phyloP scores from a whole-genome alignment of 2,329 filamentous ascomycete genomes.

The Paracorniculantispora psalliotae region DNA sequence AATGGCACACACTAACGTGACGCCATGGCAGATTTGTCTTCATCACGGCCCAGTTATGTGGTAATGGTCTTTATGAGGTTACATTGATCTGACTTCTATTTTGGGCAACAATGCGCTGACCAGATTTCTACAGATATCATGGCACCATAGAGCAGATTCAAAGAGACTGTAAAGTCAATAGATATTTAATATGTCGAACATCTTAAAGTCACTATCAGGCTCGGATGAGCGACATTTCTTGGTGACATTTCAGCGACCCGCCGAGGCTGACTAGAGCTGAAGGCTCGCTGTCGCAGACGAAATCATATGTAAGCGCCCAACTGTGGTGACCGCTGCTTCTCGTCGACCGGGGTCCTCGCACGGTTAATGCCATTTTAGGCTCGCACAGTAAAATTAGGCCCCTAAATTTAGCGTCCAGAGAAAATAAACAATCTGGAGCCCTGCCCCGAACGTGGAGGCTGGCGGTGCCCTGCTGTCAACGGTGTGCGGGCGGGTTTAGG shows the following conservation, averaged over 20 bases:
- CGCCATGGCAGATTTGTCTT: conserved; percentile 9
- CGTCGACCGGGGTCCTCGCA: neutral
- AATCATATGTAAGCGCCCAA: conserved; percentile 4
- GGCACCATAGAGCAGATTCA: no score
- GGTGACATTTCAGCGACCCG: conserved; percentile 6
- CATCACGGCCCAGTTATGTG: neutral
- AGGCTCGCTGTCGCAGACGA: neutral
- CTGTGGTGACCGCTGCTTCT: neutral
- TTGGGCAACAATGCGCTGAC: neutral
- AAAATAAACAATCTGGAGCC: neutral
- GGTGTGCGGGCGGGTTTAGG: neutral
- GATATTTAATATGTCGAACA: no score
- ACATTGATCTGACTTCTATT: neutral
- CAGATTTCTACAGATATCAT: no score
- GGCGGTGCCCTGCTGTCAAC: neutral
- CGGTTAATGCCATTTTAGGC: neutral
- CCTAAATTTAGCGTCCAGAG: neutral
- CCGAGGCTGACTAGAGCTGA: conserved; percentile 6
- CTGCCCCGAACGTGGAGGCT: neutral
- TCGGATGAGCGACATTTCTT: neutral
- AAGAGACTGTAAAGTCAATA: no score
- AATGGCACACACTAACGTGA: neutral
- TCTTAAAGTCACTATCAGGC: neutral
- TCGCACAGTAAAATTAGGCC: neutral
- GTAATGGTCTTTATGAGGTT: neutral